phyloP scores from a whole-genome alignment of 1,284 basidiomycete species.

The Sanghuangporus baumii region DNA sequence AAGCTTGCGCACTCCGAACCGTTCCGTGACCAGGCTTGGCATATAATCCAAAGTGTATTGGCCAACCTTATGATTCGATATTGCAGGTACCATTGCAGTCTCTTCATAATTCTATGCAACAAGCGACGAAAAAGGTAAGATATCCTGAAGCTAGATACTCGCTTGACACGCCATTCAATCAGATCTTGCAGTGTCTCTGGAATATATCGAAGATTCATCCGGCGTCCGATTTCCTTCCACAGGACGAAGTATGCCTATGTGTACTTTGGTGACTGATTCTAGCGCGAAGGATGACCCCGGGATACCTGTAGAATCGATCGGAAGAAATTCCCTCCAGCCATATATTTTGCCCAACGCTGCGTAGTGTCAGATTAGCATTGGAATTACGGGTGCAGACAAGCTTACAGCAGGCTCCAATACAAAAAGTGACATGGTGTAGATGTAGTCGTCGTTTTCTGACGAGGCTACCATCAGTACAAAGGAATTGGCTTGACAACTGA shows the following conservation, averaged over 20 bases:
- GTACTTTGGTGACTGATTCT: too few relatives aligned
- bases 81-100: conserved; percentile 33
- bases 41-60: conserved; percentile 34
- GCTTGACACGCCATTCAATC: conserved; percentile 29
- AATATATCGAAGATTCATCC: conserved; percentile 39
- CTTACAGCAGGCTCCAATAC: conserved; percentile 30
- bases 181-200: conserved; percentile 34
- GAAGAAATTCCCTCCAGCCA: conserved; percentile 33
- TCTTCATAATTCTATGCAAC: conserved; percentile 34
- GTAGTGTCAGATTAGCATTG: background rate
- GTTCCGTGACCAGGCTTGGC: conserved; percentile 31
- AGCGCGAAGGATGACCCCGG: background rate
- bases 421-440: conserved; percentile 30
- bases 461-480: background rate
- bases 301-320: conserved; percentile 33
- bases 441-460: conserved; percentile 31
- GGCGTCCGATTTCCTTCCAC: conserved; percentile 36
- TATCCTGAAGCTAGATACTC: background rate
- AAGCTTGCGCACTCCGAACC: conserved; percentile 32
- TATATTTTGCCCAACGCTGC: conserved; percentile 31
- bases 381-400: background rate
- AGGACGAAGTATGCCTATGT: conserved; percentile 34
- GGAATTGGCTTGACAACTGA: background rate
- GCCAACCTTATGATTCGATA: conserved; percentile 34
- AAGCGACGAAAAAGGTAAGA: background rate